Conservation (phyloP, 768 basidiomycete species). For the Podaxis sp. region DNA sequence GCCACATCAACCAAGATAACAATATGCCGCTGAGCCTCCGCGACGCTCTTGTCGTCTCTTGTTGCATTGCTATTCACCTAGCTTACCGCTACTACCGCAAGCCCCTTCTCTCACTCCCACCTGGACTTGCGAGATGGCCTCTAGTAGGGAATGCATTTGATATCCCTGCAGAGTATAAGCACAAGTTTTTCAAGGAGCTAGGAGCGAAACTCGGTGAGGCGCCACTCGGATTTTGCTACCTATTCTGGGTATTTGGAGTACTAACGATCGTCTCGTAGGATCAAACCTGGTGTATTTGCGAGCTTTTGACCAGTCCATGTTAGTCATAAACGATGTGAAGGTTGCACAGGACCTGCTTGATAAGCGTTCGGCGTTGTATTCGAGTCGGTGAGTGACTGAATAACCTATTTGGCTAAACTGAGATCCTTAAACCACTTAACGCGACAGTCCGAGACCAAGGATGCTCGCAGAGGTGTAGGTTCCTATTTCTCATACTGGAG, state of each 20-base stretch:
- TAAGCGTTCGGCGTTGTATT: conserved; percentile 17
- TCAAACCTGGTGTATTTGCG: conserved; percentile 13
- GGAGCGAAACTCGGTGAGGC: conserved; percentile 15
- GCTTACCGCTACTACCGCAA: background rate
- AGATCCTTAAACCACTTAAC: background rate
- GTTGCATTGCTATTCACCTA: conserved; percentile 36
- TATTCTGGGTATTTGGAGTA: background rate
- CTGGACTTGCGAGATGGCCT: conserved; percentile 15
- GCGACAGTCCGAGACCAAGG: background rate
- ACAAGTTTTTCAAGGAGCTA: conserved; percentile 6
- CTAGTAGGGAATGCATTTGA: conserved; percentile 17
- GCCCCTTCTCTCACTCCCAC: background rate
- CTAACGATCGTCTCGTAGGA: background rate
- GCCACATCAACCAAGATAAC: too few species aligned
- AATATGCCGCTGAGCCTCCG: background rate
- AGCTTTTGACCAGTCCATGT: conserved; percentile 12
- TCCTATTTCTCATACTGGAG: background rate
- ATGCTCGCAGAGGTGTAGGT: conserved; percentile 10
- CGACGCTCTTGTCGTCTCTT: conserved; percentile 41
- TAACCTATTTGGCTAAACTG: background rate
- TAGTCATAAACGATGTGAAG: conserved; percentile 17
- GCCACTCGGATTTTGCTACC: too few species aligned
- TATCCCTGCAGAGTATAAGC: conserved; percentile 6
- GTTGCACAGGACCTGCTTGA: conserved; percentile 18
- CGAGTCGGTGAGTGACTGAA: conserved; percentile 13